Conservation (phyloP, 805 yeast genomes). For the Saccharomycopsis sp. region DNA sequence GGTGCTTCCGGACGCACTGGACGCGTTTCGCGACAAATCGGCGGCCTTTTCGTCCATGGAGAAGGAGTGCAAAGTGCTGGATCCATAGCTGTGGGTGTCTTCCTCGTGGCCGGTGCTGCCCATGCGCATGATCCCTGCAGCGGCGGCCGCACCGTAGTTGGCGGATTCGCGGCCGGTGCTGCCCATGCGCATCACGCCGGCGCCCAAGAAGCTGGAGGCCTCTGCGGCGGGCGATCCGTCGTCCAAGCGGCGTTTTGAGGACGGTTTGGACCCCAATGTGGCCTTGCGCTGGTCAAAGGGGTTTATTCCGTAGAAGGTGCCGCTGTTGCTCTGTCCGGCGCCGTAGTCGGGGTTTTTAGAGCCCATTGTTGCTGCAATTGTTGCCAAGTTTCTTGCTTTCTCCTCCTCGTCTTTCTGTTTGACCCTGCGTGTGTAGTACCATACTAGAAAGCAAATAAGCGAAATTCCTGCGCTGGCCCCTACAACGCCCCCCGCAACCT, state of each 20-base stretch:
- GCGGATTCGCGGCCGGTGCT: conserved; percentile 16
- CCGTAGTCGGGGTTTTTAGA: conserved; percentile 3
- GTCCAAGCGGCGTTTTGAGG: conserved; percentile 5
- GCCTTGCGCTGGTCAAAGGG: conserved; percentile 9
- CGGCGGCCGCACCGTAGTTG: background rate
- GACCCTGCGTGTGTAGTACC: conserved; percentile 20
- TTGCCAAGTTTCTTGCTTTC: conserved; percentile 21
- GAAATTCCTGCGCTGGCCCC: conserved; percentile 21
- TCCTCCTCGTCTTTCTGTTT: conserved; percentile 21
- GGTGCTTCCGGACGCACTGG: conserved; percentile 9
- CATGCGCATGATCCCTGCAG: conserved; percentile 13
- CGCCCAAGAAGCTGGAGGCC: conserved; percentile 1
- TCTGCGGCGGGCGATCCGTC: conserved; percentile 2
- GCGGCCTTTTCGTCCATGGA: conserved; percentile 2
- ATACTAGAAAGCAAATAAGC: conserved; percentile 16
- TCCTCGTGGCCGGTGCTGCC: conserved; percentile 17
- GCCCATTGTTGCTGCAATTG: conserved; percentile 21
- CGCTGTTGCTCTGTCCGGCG: background rate
- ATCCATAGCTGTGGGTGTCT: background rate
- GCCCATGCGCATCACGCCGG: conserved; percentile 16
- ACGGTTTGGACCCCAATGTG: conserved; percentile 9
- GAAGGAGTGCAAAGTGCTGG: conserved; percentile 15
- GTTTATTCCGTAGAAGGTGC: conserved; percentile 1
- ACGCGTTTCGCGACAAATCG: conserved; percentile 13
- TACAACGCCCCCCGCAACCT: conserved; percentile 21